Conservation (phyloP, 371 early-diverging fungal species). For the Apophysomyces ossiformis region DNA sequence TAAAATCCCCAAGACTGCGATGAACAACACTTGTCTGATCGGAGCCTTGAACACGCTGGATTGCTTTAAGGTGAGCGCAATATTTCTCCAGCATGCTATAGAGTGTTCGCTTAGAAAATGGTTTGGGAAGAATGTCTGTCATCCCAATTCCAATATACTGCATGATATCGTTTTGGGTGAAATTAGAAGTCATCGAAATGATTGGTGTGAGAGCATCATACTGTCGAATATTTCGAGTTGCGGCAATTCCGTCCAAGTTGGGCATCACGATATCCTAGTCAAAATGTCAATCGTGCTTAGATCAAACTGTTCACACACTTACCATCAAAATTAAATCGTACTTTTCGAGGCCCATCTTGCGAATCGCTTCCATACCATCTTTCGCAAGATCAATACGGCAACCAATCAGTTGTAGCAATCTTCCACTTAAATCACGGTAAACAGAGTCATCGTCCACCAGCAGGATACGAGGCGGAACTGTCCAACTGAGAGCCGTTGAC, state of each 20-base stretch:
- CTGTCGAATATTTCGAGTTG: slow-evolving; percentile 76
- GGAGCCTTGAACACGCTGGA: slow-evolving; percentile 29
- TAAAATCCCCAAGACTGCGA: background rate
- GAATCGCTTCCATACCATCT: slow-evolving; percentile 77
- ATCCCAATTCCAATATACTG: slow-evolving; percentile 79
- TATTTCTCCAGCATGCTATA: slow-evolving; percentile 66
- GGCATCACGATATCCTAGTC: slow-evolving; percentile 78
- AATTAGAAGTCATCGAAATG: slow-evolving; percentile 82
- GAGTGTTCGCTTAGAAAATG: slow-evolving; percentile 65
- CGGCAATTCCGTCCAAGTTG: slow-evolving; percentile 75
- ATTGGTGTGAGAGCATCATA: slow-evolving; percentile 77
- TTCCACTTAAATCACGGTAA: slow-evolving; percentile 67
- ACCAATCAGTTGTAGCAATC: slow-evolving; percentile 68
- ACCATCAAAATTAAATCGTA: slow-evolving; percentile 85
- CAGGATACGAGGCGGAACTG: slow-evolving; percentile 67
- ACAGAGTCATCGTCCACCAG: slow-evolving; percentile 81
- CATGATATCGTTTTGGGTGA: slow-evolving; percentile 67
- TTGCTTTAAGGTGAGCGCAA: slow-evolving; percentile 60
- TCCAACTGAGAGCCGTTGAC: background rate
- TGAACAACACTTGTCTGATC: slow-evolving; percentile 2
- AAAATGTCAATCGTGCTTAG: background rate
- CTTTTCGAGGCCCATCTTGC: slow-evolving; percentile 63
- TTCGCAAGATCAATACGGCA: slow-evolving; percentile 75
- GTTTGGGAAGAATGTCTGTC: slow-evolving; percentile 84
- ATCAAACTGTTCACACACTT: slow-evolving; percentile 16